phyloP scores from a whole-genome alignment of 2,329 filamentous ascomycete genomes.

The Trichoderma sp. region DNA sequence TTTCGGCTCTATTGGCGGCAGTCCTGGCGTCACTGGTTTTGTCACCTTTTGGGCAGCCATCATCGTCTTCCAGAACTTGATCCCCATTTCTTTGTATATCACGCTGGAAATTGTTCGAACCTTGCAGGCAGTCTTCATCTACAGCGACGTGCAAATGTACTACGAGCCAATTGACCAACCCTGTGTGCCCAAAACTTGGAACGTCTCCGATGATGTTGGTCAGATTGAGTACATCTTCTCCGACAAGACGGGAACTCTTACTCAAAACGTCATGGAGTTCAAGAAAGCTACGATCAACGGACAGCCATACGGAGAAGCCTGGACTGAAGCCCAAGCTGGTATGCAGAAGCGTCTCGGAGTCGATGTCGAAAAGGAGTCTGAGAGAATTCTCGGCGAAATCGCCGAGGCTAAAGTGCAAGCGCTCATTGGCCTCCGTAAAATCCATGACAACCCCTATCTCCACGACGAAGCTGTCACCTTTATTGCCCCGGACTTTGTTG shows the following conservation, averaged over 20 bases:
- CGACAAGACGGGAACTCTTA: conserved; percentile 95
- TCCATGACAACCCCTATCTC: conserved; percentile 89
- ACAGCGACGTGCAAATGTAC: conserved; percentile 95
- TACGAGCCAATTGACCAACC: conserved; percentile 93
- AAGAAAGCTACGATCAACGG: conserved; percentile 98
- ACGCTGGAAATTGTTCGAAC: conserved; percentile 94
- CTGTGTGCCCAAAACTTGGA: conserved; percentile 97
- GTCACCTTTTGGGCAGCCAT: conserved; percentile 96
- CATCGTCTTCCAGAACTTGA: conserved; percentile 97
- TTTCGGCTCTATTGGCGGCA: conserved; percentile 78
- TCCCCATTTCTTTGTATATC: conserved; percentile 97
- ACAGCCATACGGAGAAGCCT: conserved; percentile 94
- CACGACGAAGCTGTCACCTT: conserved; percentile 91
- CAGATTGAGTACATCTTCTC: conserved; percentile 99
- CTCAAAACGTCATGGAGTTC: conserved; percentile 99
- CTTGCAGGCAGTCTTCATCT: conserved; percentile 94
- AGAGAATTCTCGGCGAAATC: conserved; percentile 75
- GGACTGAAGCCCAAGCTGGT: conserved; percentile 93
- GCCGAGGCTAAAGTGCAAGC: conserved; percentile 75
- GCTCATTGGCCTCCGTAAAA: conserved; percentile 70
- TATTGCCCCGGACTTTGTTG: conserved; percentile 84
- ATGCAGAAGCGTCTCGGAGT: conserved; percentile 92
- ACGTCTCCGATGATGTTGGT: conserved; percentile 95
- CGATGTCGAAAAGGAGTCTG: conserved; percentile 79
- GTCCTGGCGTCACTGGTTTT: conserved; percentile 78